phyloP scores from a whole-genome alignment of 768 basidiomycete genomes.

The Lyophyllum shimeji region DNA sequence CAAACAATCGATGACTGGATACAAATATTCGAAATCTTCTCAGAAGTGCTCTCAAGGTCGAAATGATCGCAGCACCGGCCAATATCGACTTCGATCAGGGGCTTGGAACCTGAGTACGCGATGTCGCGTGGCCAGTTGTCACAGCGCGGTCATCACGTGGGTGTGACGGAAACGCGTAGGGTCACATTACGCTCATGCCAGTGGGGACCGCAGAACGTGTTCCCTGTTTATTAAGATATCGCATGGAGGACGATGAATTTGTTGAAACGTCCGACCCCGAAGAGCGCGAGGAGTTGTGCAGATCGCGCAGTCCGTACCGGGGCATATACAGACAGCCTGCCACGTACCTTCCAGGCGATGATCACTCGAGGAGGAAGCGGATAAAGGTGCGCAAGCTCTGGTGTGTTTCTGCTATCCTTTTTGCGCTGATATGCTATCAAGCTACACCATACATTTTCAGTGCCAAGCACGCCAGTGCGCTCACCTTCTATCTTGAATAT shows the following conservation, averaged over 20 bases:
- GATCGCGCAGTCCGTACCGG: conserved; percentile 11
- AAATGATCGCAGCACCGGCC: too few species aligned
- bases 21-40: too few species aligned
- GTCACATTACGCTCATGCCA: not conserved
- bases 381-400: conserved; percentile 12
- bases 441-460: not conserved
- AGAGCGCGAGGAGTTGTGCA: conserved; percentile 47
- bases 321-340: not conserved
- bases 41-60: too few species aligned
- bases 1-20: too few species aligned
- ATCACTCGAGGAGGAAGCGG: conserved; percentile 5
- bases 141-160: too few species aligned
- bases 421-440: not conserved
- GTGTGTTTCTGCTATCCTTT: not conserved
- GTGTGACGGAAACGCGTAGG: conserved; percentile 12
- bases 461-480: not conserved
- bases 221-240: too few species aligned
- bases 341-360: not conserved
- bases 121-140: too few species aligned
- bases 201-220: too few species aligned
- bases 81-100: too few species aligned
- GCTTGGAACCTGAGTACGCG: too few species aligned
- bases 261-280: conserved; percentile 68
- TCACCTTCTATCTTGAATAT: not conserved
- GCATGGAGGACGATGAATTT: conserved; percentile 40